Base-by-base conservation (phyloP, 2,329 filamentous ascomycete species). In the Apiospora malaysiana region DNA sequence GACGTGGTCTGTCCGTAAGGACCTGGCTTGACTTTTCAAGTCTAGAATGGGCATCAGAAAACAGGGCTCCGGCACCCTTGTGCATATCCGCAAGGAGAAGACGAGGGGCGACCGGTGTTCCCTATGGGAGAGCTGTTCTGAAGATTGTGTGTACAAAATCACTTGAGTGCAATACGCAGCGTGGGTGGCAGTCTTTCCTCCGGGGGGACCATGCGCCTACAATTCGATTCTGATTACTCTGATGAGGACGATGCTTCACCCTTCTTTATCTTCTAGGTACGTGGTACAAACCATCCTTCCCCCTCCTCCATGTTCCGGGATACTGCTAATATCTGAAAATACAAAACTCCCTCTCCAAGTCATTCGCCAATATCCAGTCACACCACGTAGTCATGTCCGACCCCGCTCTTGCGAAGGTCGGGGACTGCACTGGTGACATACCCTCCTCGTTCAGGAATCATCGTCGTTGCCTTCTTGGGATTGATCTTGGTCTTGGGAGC, bases 91-190 rank as follows among this genome's bases (percentile, higher is more conserved):
- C 68, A 74, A 75, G 80, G 81, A 79, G 80, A 81, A 78, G 78
- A 78, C 72, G 78, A 70, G 37, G n/a, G 70, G 78, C 77, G 78
- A 74, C 73, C 79, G 76, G 79, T 80, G 82, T 87, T 86, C 90
- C 56, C 92, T 93, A 91, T 96, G 93, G 93, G 92, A 92, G 88
- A 93, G 93, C 90, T 91, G 88, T 92, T 94, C 93, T 93, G 93
- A 93, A 95, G 93, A 95, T 95, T 91, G 93, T 95, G 88, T 89
- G 88, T 89, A 85, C 49, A 69, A 82, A 63, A 82, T 91, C 90
- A 94, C 93, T 94, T 94, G 87, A 96, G 94, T 95, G 92, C 94
- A 94, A 96, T 96, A 94, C 92, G 93, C 93, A 89, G 93, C 93
- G 90, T 95, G 86, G 51, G 67, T 51, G 47, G 67, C 87, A 84